Conservation (phyloP, 2,329 filamentous ascomycete species). For the Diaporthe sp. region DNA sequence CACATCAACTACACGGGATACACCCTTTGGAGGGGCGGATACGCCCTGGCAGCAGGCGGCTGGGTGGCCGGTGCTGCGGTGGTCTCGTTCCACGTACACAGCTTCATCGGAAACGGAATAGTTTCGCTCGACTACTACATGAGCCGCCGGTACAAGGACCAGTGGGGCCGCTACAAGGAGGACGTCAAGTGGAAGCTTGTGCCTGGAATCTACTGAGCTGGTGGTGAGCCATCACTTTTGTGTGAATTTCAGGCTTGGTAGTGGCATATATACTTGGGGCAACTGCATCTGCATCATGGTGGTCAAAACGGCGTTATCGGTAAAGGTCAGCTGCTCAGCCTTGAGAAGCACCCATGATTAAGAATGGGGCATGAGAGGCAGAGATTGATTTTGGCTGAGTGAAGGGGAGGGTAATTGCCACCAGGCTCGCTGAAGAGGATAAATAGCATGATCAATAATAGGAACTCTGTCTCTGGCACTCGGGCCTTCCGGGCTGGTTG, state of each 20-base stretch:
- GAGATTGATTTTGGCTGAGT: too few relatives aligned
- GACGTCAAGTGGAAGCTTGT: constrained; percentile 54
- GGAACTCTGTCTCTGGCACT: not conserved
- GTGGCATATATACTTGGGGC: not conserved
- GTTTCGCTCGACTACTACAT: constrained; percentile 55
- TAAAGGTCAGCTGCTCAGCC: not conserved
- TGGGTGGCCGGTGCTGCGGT: constrained; percentile 52
- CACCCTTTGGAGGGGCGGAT: constrained; percentile 51
- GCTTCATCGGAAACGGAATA: constrained; percentile 50
- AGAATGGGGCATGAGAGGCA: not conserved
- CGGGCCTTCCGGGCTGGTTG: not conserved
- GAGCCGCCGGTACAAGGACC: constrained; percentile 51
- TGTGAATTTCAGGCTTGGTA: not conserved
- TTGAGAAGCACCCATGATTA: not conserved
- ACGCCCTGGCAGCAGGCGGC: constrained; percentile 52
- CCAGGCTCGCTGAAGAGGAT: not conserved
- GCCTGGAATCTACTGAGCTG: constrained; percentile 53
- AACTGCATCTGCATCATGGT: constrained; percentile 10
- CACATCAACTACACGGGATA: constrained; percentile 59
- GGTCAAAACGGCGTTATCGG: constrained; percentile 6
- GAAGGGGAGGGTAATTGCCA: not conserved
- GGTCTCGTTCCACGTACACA: constrained; percentile 48
- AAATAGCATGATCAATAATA: constrained; percentile 7
- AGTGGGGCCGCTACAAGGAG: constrained; percentile 55
- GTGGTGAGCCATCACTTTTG: not conserved